phyloP scores from a whole-genome alignment of 768 basidiomycete species.

The Exidia glandulosa region DNA sequence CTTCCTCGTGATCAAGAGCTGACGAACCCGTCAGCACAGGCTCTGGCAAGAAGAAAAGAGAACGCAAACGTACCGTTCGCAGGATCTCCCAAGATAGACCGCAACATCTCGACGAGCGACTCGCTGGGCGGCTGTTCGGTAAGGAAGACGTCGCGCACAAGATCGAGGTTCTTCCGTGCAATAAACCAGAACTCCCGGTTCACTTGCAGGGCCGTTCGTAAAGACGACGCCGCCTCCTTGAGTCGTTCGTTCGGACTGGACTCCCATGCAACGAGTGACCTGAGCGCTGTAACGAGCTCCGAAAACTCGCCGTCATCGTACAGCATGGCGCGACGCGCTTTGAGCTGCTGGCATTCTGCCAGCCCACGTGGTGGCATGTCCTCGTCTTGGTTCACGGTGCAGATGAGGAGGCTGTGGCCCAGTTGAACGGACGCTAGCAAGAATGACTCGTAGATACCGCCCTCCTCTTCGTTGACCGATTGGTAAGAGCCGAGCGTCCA shows the following conservation, averaged over 20 bases:
- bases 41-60: neutral
- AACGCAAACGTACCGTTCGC: neutral
- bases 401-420: neutral
- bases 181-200: neutral
- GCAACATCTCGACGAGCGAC: slow-evolving; percentile 48
- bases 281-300: neutral
- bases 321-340: neutral
- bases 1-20: neutral
- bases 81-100: slow-evolving; percentile 29
- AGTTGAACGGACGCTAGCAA: neutral
- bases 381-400: neutral
- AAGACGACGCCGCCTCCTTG: neutral
- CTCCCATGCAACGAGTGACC: neutral
- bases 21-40: neutral
- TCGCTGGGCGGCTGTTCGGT: neutral
- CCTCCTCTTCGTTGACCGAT: neutral
- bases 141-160: slow-evolving; percentile 6
- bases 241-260: neutral
- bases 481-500: slow-evolving; percentile 35
- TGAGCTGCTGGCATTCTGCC: neutral
- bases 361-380: neutral
- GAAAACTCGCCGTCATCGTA: neutral
- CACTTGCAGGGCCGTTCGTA: neutral
- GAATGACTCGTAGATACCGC: neutral
- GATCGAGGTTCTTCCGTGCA: neutral